Evolutionary conservation across 306 rosid genomes (phyloP).

Genomic region (Inga leiocalycina): DNA sequence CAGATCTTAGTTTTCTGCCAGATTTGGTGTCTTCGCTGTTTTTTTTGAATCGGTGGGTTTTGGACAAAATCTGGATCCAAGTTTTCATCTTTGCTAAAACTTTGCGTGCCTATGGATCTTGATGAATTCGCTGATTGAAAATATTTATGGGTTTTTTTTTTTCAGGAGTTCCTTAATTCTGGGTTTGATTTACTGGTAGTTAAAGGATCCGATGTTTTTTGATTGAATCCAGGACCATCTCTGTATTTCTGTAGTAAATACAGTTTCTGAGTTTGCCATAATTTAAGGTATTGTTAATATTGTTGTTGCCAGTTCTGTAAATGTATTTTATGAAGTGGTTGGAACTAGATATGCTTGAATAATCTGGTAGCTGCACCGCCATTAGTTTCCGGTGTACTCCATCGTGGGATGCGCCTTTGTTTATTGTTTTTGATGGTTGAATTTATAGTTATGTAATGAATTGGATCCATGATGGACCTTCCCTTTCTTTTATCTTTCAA

Average conservation of each 20-base stretch:
- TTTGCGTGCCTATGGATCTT: slow-evolving; percentile 58
- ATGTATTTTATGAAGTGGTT: slow-evolving; percentile 45
- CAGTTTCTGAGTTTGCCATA: slow-evolving; percentile 50
- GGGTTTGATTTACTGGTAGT: slow-evolving; percentile 64
- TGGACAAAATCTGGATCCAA: slow-evolving; percentile 52
- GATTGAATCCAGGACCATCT: slow-evolving; percentile 65
- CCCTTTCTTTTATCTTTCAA: slow-evolving; percentile 25
- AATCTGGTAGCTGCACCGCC: slow-evolving; percentile 33
- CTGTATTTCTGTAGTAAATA: slow-evolving; percentile 50
- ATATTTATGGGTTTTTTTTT: slow-evolving; percentile 30
- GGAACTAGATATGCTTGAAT: slow-evolving; percentile 31
- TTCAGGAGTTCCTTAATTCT: slow-evolving; percentile 62
- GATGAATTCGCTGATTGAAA: slow-evolving; percentile 40
- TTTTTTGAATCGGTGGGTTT: slow-evolving; percentile 65
- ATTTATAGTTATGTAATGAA: slow-evolving; percentile 19
- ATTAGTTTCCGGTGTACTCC: slow-evolving; percentile 35
- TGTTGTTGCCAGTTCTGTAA: slow-evolving; percentile 31
- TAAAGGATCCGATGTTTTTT: slow-evolving; percentile 70
- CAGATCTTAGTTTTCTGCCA: slow-evolving; percentile 65
- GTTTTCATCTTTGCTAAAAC: slow-evolving; percentile 52
- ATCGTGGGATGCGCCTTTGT: slow-evolving; percentile 31
- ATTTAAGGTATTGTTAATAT: slow-evolving; percentile 56
- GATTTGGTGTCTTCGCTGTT: slow-evolving; percentile 75
- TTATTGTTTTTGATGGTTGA: slow-evolving; percentile 19
- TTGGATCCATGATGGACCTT: slow-evolving; percentile 49